Conservation (phyloP, 2,329 filamentous ascomycete species). For the Fonsecaea multimorphosa region DNA sequence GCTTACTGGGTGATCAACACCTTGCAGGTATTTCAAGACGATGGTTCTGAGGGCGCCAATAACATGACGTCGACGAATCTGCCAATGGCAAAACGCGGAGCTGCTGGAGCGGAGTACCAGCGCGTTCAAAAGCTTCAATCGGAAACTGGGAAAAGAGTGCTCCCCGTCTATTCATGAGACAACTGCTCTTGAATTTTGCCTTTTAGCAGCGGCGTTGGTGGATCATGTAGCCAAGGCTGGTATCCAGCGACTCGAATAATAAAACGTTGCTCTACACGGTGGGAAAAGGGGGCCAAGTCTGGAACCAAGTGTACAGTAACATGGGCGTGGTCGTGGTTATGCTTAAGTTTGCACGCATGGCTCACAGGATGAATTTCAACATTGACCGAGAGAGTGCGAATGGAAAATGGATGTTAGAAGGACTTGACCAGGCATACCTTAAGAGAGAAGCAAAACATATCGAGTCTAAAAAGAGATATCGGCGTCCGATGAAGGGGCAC, state of each 20-base stretch:
- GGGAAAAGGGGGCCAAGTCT: neutral
- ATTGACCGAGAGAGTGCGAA: too few species aligned
- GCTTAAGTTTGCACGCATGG: too few species aligned
- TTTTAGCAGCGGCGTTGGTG: conserved; percentile 29
- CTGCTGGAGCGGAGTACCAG: neutral
- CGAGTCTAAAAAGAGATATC: too few species aligned
- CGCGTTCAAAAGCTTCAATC: conserved; percentile 1
- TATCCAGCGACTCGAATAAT: neutral
- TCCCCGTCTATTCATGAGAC: conserved; percentile 19
- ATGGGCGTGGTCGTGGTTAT: too few species aligned
- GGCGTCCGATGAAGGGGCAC: too few species aligned
- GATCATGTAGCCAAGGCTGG: conserved; percentile 44
- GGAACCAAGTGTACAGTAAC: too few species aligned
- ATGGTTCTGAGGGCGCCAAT: conserved; percentile 19
- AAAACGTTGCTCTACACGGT: neutral
- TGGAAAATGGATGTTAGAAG: too few species aligned
- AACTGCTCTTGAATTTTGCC: conserved; percentile 9
- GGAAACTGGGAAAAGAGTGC: conserved; percentile 13
- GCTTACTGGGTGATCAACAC: conserved; percentile 76
- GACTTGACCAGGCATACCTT: too few species aligned
- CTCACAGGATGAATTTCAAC: too few species aligned
- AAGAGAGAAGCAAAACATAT: too few species aligned
- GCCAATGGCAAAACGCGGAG: conserved; percentile 1
- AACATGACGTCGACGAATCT: neutral
- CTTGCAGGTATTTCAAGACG: conserved; percentile 66